Evolutionary conservation across 768 basidiomycete genomes (phyloP).

Genomic region (Panellus pusillus): DNA sequence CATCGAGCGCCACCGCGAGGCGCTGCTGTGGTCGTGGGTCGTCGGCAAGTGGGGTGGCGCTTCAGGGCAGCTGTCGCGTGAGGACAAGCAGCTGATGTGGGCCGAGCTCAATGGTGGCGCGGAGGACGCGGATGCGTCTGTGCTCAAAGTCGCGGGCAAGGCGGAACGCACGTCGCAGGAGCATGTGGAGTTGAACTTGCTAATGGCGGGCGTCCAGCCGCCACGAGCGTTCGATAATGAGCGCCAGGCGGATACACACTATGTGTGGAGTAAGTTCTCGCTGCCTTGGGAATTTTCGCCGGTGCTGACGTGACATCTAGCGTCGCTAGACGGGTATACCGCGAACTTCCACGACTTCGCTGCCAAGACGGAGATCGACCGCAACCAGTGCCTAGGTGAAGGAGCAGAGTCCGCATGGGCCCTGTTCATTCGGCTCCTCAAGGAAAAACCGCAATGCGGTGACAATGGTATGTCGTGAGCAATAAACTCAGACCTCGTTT

Average conservation of each 20-base stretch:
- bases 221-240: not conserved
- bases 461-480: slow-evolving; percentile 3
- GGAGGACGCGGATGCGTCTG: slow-evolving; percentile 7
- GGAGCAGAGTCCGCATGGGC: slow-evolving; percentile 7
- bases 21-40: slow-evolving; percentile 38
- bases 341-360: slow-evolving; percentile 1
- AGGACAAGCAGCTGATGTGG: slow-evolving; percentile 31
- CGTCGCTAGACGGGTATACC: slow-evolving; percentile 15
- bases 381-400: slow-evolving; percentile 3
- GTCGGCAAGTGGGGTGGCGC: slow-evolving; percentile 31
- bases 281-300: not conserved
- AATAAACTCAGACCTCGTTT: not conserved
- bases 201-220: slow-evolving; percentile 13
- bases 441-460: slow-evolving; percentile 1
- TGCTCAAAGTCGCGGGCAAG: slow-evolving; percentile 1
- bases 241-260: slow-evolving; percentile 2
- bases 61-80: not conserved
- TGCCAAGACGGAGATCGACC: not conserved
- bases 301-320: not conserved
- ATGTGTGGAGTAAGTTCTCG: slow-evolving; percentile 8
- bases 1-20: slow-evolving; percentile 37
- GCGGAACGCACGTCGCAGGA: slow-evolving; percentile 7
- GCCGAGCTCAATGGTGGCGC: slow-evolving; percentile 28
- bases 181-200: slow-evolving; percentile 17
- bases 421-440: slow-evolving; percentile 10